Percentiles rank a stretch among this genome's conserved stretches.
These are phyloP conservation scores for Starmerella vaccinii DNA, from an alignment of 805 yeast species.

Conservation along the genomic window DNA sequence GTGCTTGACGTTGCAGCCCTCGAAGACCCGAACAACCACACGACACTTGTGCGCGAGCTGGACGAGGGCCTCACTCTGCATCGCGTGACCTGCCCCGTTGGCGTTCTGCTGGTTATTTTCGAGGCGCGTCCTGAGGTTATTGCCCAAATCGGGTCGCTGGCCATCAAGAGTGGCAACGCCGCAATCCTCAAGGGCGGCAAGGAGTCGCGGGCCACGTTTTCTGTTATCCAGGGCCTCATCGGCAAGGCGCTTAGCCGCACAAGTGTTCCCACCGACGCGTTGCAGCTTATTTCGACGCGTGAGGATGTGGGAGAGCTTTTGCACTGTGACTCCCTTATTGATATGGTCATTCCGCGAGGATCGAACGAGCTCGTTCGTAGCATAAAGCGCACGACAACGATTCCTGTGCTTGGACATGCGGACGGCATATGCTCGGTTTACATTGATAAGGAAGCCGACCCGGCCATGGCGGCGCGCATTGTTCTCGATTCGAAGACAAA, in stretches of 20 bases:
- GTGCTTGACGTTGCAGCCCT: conserved; percentile 80
- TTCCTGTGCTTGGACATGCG: conserved; percentile 97
- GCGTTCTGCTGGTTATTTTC: conserved; percentile 82
- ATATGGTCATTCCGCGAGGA: conserved; percentile 96
- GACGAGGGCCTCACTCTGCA: conserved; percentile 83
- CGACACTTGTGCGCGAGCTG: conserved; percentile 68
- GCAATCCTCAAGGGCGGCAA: conserved; percentile 97
- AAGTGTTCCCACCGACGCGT: conserved; percentile 65
- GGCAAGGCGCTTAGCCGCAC: conserved; percentile 51
- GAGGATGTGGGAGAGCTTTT: conserved; percentile 80
- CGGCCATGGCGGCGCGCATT: conserved; percentile 64
- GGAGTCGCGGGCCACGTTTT: conserved; percentile 77
- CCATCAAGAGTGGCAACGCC: conserved; percentile 92
- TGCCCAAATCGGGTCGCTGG: conserved; percentile 92
- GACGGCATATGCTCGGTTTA: conserved; percentile 93
- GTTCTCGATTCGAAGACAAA: conserved; percentile 83
- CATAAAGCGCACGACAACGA: conserved; percentile 79
- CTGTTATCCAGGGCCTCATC: conserved; percentile 66
- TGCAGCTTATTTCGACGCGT: conserved; percentile 80
- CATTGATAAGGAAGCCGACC: conserved; percentile 66
- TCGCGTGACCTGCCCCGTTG: conserved; percentile 87
- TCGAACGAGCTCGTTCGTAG: conserved; percentile 80
- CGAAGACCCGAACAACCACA: conserved; percentile 86
- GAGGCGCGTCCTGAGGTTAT: conserved; percentile 97
- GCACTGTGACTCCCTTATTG: conserved; percentile 79